Evolutionary conservation across 1,284 basidiomycete species (phyloP).

Genomic region (Fomitopsis schrenkii): DNA sequence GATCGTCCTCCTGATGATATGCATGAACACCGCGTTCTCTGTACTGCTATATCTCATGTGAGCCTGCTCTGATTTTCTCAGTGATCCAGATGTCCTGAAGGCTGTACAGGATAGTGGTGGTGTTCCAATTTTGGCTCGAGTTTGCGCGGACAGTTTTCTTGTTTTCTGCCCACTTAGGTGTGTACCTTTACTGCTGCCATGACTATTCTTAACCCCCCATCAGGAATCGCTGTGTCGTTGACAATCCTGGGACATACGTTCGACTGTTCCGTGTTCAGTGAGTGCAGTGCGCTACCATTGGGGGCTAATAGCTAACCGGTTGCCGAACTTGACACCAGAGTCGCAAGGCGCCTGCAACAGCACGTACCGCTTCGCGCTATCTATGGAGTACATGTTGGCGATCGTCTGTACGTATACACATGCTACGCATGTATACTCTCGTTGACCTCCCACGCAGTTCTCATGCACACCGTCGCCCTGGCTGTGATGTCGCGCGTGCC

Average conservation of each 20-base stretch:
- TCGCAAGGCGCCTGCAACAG: slow-evolving; percentile 30
- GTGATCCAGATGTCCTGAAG: neutral
- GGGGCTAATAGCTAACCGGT: neutral
- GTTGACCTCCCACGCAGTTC: slow-evolving; percentile 17
- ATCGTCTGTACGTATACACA: slow-evolving; percentile 26
- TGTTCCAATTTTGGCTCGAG: slow-evolving; percentile 41
- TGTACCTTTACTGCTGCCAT: neutral
- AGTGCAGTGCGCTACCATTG: neutral
- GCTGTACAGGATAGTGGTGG: slow-evolving; percentile 41
- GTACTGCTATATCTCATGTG: slow-evolving; percentile 47
- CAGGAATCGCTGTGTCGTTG: slow-evolving; percentile 29
- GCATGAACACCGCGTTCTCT: slow-evolving; percentile 34
- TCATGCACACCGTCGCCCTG: slow-evolving; percentile 28
- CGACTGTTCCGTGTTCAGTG: slow-evolving; percentile 40
- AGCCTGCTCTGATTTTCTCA: slow-evolving; percentile 8
- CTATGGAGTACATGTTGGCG: slow-evolving; percentile 36
- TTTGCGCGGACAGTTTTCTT: slow-evolving; percentile 35
- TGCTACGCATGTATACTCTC: neutral
- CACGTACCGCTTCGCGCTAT: slow-evolving; percentile 29
- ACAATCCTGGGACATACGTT: slow-evolving; percentile 31
- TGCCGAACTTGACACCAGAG: slow-evolving; percentile 19
- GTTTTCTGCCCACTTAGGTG: slow-evolving; percentile 29
- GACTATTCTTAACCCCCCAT: too few species aligned
- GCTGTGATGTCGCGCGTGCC: slow-evolving; percentile 28
- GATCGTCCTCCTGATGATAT: slow-evolving; percentile 33